Base-by-base conservation (phyloP, 208 protist species). In the Trypanosoma congolense region DNA sequence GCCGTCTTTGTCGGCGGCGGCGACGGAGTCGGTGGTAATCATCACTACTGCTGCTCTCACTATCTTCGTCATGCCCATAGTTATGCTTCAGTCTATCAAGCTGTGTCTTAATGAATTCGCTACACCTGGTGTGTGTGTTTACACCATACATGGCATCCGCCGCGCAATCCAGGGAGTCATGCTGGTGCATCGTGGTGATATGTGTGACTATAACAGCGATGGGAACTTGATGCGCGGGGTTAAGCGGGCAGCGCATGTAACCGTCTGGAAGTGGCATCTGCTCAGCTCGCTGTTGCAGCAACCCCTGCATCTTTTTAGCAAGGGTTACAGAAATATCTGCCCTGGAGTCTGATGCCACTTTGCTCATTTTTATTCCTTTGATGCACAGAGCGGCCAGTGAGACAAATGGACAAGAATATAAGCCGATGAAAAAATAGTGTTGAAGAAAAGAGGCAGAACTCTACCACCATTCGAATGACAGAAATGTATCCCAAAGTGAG, bases 201-300 rank as follows among this genome's bases (percentile, higher is more conserved):
- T 78, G 72, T 5, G 31, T 71, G 1, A 66, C 65, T 31, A 73
- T 61, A 38, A 43, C 47, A 12, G 60, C 69, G 8, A 64, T 48
- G 5, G 72, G 72, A 24, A 78, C 45, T 28, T 57, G 33, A 53
- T 82, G 75, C n/a, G 31, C 31, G 12, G 70, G 55, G 31, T 82
- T 59, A 21, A 82, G 60, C 18, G 75, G 75, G 50, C 75, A 82
- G 25, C 60, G 60, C 55, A 69, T 60, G 49, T 56, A 69, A 25
- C 47, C 61, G 6, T 12, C 47, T 14, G 51, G 51, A 8, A 73
- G 43, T 21, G 47, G 42, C 43, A 48, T 22, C 25, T 46, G 50
- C 21, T 30, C 58, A 0, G 49, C 59, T 2, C 66, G 48, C 5
- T 38, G 19, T 12, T 45, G 29, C 28, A 65, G 22, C 19, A 73